Evolutionary conservation across 768 basidiomycete genomes (phyloP), one percentile per base, ranked within the genome.

Genomic region (Cubamyces lactineus): DNA sequence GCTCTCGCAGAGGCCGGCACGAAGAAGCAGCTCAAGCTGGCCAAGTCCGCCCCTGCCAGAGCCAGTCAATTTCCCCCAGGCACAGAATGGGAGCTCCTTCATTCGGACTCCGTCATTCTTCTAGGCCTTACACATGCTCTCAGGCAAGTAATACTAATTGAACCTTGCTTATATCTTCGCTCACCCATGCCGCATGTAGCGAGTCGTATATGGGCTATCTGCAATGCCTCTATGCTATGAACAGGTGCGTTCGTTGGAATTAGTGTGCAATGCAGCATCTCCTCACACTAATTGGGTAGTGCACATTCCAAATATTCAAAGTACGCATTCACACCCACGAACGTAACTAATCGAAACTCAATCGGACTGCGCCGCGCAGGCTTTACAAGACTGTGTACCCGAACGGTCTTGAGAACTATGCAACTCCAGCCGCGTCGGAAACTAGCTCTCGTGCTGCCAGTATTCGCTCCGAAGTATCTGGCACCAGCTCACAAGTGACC

Each of bases 141-240:
- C 42, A 86, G 84, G 89, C 89, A 65, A 21, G 82, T 72, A 49
- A 21, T 34, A 21, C 49, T 26, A 5, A n/a, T 30, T 48, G 26
- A 41, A 41, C 30, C 39, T 54, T 28, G 60, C 48, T 43, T 58
- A 42, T 46, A 45, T 1, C 46, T 59, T 23, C 21, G 19, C n/a
- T 57, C 23, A 53, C 53, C 66, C 17, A 28, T 28, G 13, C 8
- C 24, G 34, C 16, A 19, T 24, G n/a, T 58, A 90, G 88, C 58
- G 90, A 92, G 74, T 85, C 86, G 1, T 91, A 91, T 71, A 85
- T 83, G 78, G 91, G 90, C 38, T 92, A 92, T 70, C 67, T 91
- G 8, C 89, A 91, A 66, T 91, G 89, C 77, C 78, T 91, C 84
- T 91, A 72, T 73, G 80, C 80, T 5, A 72, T 89, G 48, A 89